Evolutionary conservation across 192 early-diverging fungal species (phyloP).

Genomic region (Linnemannia exigua): DNA sequence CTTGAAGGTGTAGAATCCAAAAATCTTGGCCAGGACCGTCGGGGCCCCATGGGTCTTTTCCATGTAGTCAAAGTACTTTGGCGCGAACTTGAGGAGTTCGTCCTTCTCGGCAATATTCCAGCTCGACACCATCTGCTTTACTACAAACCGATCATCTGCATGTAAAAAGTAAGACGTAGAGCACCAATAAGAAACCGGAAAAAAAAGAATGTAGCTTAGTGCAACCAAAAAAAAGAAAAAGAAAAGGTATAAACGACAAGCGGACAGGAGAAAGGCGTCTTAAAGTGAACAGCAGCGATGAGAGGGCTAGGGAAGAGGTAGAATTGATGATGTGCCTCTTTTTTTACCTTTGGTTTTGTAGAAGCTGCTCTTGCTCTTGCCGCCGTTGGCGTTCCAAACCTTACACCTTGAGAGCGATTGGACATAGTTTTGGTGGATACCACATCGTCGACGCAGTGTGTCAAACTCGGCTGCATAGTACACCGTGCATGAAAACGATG

Average conservation of each 20-base stretch:
- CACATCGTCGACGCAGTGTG: conserved; percentile 82
- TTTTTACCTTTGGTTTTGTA: conserved; percentile 80
- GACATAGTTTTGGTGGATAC: conserved; percentile 82
- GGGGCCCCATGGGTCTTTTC: conserved; percentile 74
- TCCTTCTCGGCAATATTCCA: conserved; percentile 87
- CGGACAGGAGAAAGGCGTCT: neutral
- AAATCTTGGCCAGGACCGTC: conserved; percentile 87
- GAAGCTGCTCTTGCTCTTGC: conserved; percentile 91
- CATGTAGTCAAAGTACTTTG: conserved; percentile 91
- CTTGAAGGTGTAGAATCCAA: conserved; percentile 91
- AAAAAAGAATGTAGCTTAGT: neutral
- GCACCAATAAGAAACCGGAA: neutral
- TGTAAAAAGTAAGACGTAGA: neutral
- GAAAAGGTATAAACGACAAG: conserved; percentile 6
- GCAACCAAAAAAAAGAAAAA: neutral
- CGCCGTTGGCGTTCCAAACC: conserved; percentile 83
- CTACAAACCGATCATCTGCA: conserved; percentile 86
- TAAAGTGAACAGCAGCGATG: neutral
- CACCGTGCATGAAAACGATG: conserved; percentile 84
- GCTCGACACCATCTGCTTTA: conserved; percentile 86
- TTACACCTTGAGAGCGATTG: conserved; percentile 87
- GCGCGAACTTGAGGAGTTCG: conserved; percentile 88
- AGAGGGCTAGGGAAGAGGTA: neutral
- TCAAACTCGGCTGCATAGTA: conserved; percentile 94
- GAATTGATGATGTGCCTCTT: neutral